phyloP scores from a whole-genome alignment of 805 yeast genomes.

The Zygoascus bituminiphila region DNA sequence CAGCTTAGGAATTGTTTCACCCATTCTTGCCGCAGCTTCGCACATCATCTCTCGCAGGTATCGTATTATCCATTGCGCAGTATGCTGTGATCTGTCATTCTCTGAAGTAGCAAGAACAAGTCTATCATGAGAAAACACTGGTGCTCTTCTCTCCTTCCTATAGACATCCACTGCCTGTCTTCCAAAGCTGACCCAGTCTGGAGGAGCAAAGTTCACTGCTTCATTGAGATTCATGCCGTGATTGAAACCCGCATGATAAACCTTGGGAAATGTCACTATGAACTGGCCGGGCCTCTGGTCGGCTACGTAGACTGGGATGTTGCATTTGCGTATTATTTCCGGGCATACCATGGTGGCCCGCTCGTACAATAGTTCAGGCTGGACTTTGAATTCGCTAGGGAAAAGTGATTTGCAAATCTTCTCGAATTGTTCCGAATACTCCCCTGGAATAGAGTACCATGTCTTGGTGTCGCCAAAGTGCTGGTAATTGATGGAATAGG shows the following conservation, averaged over 20 bases:
- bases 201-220: conserved; percentile 36
- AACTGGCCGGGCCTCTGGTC: conserved; percentile 76
- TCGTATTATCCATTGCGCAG: conserved; percentile 18
- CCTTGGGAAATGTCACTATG: conserved; percentile 78
- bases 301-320: conserved; percentile 42
- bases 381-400: conserved; percentile 76
- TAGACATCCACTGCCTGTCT: conserved; percentile 24
- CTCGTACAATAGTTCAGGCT: conserved; percentile 85
- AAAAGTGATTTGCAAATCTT: conserved; percentile 49
- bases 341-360: conserved; percentile 77
- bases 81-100: conserved; percentile 12
- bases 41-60: conserved; percentile 10
- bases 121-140: conserved; percentile 32
- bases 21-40: conserved; percentile 8
- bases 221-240: conserved; percentile 60
- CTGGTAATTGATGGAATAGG: conserved; percentile 85
- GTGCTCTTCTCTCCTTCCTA: conserved; percentile 22
- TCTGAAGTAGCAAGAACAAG: conserved; percentile 21
- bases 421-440: conserved; percentile 57
- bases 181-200: conserved; percentile 32
- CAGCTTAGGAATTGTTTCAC: not conserved
- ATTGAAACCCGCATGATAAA: conserved; percentile 83
- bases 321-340: conserved; percentile 37
- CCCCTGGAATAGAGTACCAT: conserved; percentile 88
- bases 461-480: conserved; percentile 83